phyloP scores from a whole-genome alignment of 495 filamentous ascomycete species.

The Arthonia radiata region DNA sequence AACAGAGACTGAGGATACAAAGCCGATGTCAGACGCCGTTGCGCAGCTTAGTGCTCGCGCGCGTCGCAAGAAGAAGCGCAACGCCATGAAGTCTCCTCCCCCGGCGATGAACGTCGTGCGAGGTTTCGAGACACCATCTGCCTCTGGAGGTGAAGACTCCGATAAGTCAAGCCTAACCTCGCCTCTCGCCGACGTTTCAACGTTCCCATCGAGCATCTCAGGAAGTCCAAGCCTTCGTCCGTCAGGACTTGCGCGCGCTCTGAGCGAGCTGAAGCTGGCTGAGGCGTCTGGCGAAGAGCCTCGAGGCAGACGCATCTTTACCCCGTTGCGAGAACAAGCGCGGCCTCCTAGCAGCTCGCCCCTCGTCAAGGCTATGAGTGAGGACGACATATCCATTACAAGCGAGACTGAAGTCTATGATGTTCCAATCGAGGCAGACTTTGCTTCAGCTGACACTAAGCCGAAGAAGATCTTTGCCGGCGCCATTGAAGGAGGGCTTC shows the following conservation, averaged over 20 bases:
- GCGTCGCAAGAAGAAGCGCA: slow-evolving; percentile 28
- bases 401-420: slow-evolving; percentile 57
- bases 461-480: slow-evolving; percentile 12
- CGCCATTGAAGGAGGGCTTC: slow-evolving; percentile 18
- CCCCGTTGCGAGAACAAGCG: slow-evolving; percentile 15
- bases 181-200: slow-evolving; percentile 12
- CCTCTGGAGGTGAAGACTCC: slow-evolving; percentile 65
- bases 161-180: slow-evolving; percentile 35
- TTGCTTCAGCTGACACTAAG: slow-evolving; percentile 46
- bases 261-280: slow-evolving; percentile 55
- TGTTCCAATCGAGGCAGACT: slow-evolving; percentile 69
- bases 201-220: slow-evolving; percentile 9
- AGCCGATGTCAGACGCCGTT: too few relatives aligned
- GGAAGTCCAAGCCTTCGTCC: slow-evolving; percentile 28
- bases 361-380: slow-evolving; percentile 29
- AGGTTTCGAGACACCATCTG: slow-evolving; percentile 64
- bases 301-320: slow-evolving; percentile 17
- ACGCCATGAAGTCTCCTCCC: slow-evolving; percentile 18
- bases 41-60: too few relatives aligned
- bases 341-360: slow-evolving; percentile 24
- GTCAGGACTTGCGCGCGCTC: slow-evolving; percentile 32
- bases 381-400: slow-evolving; percentile 22
- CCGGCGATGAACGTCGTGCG: slow-evolving; percentile 48
- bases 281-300: slow-evolving; percentile 43
- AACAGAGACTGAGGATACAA: slow-evolving; percentile 15